A percentile compares a stretch with the other conserved stretches of the same genome.
These are phyloP conservation scores for Pyrrhoderma noxium DNA, from an alignment of 1,284 basidiomycete species.

Conservation along the genomic window DNA sequence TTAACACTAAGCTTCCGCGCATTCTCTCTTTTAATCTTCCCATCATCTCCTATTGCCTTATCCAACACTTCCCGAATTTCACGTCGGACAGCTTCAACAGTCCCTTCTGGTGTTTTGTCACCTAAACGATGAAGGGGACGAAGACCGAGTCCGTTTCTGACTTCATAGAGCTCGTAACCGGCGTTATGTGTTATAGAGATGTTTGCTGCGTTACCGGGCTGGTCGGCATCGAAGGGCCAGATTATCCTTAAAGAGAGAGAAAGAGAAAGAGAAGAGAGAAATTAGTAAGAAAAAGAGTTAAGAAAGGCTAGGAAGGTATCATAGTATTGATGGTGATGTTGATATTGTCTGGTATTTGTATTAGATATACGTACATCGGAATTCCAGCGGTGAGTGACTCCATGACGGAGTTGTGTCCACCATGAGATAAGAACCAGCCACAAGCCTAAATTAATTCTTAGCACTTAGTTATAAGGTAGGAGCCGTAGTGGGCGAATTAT, in stretches of 20 bases:
- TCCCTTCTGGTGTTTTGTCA: constrained; percentile 9
- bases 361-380: constrained; percentile 14
- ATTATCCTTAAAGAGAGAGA: constrained; percentile 20
- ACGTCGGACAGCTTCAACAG: constrained; percentile 6
- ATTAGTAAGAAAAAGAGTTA: too few species aligned
- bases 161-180: constrained; percentile 27
- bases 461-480: too few species aligned
- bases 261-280: neutral
- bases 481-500: too few species aligned
- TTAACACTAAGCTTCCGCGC: constrained; percentile 4
- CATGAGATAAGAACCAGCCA: constrained; percentile 20
- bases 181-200: constrained; percentile 20
- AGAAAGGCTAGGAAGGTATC: neutral
- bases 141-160: constrained; percentile 23
- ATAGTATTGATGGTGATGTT: neutral
- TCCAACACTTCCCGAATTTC: constrained; percentile 6
- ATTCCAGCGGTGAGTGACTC: constrained; percentile 18
- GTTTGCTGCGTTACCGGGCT: constrained; percentile 24
- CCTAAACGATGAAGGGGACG: constrained; percentile 18
- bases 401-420: constrained; percentile 19
- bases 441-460: constrained; percentile 10
- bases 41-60: constrained; percentile 9
- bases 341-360: neutral
- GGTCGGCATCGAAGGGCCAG: constrained; percentile 24
- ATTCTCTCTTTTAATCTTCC: constrained; percentile 7